Conservation (phyloP, 1,284 basidiomycete genomes). For the Leccinum solheimii region DNA sequence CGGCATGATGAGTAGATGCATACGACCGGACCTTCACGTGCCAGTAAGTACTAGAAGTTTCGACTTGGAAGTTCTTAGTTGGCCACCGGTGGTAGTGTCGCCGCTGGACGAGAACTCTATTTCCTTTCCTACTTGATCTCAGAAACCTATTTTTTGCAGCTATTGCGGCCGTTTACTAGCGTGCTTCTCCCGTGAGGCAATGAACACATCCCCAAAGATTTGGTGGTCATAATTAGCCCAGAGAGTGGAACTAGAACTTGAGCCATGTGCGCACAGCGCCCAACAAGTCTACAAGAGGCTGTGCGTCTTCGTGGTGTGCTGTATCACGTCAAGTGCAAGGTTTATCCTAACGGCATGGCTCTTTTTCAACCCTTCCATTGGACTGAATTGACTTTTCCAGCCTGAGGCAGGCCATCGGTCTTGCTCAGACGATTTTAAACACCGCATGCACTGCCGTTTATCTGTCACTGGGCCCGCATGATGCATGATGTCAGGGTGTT, state of each 20-base stretch:
- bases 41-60: neutral
- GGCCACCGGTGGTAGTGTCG: conserved; percentile 1
- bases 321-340: neutral
- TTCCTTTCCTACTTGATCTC: neutral
- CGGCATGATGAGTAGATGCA: conserved; percentile 2
- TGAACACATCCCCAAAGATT: neutral
- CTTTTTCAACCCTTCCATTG: neutral
- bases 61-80: neutral
- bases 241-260: neutral
- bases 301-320: neutral
- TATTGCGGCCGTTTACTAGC: conserved; percentile 3
- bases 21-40: conserved; percentile 11
- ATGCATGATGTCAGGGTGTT: conserved; percentile 9
- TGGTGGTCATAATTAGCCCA: conserved; percentile 18
- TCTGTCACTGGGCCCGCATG: neutral
- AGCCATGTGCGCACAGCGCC: conserved; percentile 14
- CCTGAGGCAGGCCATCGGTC: neutral
- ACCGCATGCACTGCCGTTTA: neutral
- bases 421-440: neutral
- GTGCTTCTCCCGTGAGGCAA: neutral
- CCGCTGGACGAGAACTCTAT: conserved; percentile 17
- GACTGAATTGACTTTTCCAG: neutral
- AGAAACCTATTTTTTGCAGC: neutral
- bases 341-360: neutral
- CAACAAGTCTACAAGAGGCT: conserved; percentile 4